These are phyloP conservation scores for Bocquillonia castaneifolia DNA, from an alignment of 441 rosid species.

Conservation along the genomic window DNA sequence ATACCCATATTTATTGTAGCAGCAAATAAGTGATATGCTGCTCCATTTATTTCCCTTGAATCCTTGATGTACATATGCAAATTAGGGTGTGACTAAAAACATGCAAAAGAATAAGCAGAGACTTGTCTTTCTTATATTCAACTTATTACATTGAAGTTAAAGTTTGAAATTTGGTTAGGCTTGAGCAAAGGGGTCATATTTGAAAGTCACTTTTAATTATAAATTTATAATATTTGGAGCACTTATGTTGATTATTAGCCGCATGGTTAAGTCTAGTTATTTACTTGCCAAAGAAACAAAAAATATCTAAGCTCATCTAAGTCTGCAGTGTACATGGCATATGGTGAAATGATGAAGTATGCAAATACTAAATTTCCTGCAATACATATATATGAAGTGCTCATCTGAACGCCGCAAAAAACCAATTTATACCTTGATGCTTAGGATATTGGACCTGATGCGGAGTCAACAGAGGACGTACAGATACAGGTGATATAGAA, in stretches of 20 bases:
- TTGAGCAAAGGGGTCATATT: background rate
- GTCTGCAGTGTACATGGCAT: slow-evolving; percentile 1
- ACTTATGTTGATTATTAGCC: background rate
- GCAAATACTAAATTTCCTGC: background rate
- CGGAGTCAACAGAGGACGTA: slow-evolving; percentile 44
- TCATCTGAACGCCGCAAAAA: background rate
- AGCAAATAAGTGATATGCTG: background rate
- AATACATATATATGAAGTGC: background rate
- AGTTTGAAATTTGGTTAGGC: background rate
- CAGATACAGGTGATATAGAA: slow-evolving; percentile 43
- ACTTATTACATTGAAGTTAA: background rate
- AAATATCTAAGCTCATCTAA: background rate
- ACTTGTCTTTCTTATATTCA: background rate
- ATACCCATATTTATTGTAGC: background rate
- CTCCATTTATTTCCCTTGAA: background rate
- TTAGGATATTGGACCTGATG: slow-evolving; percentile 64
- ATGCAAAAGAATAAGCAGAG: background rate
- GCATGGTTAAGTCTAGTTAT: background rate
- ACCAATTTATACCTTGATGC: slow-evolving; percentile 54
- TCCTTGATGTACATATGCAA: background rate
- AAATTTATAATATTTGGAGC: background rate
- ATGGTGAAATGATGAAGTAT: background rate
- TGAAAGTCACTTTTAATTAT: background rate
- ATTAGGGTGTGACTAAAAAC: background rate
- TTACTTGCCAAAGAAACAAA: background rate